These are phyloP conservation scores for Euphrasia arctica DNA, from an alignment of 305 asterid species.

Conservation along the genomic window DNA sequence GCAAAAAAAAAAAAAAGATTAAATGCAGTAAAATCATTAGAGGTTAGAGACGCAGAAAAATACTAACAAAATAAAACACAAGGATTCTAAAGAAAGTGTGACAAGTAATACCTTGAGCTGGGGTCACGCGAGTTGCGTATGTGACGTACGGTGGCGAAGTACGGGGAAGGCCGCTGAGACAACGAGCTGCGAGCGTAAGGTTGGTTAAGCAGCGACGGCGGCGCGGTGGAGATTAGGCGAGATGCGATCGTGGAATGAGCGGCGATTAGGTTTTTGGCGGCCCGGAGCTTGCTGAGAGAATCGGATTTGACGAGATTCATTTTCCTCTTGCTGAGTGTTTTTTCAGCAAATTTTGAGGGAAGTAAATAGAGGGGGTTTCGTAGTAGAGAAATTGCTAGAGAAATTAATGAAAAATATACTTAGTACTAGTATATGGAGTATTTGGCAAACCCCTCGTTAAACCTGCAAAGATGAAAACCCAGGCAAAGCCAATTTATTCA, in stretches of 20 bases:
- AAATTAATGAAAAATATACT: background rate
- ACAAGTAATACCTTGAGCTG: slow-evolving; percentile 30
- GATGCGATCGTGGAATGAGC: slow-evolving; percentile 31
- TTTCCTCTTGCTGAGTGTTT: background rate
- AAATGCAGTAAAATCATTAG: background rate
- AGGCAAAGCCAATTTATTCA: too few relatives aligned
- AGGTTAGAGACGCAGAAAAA: background rate
- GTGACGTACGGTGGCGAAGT: slow-evolving; percentile 37
- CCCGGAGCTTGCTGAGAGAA: slow-evolving; percentile 34
- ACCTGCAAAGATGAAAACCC: too few relatives aligned
- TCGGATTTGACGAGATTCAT: slow-evolving; percentile 36
- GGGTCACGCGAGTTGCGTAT: slow-evolving; percentile 34
- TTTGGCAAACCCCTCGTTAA: too few relatives aligned
- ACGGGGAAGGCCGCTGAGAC: slow-evolving; percentile 2
- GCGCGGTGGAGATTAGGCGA: slow-evolving; percentile 43
- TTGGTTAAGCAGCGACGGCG: slow-evolving; percentile 29
- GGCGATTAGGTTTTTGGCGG: slow-evolving; percentile 25
- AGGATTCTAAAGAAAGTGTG: background rate
- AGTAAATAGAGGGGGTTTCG: too few relatives aligned
- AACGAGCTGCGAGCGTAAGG: background rate
- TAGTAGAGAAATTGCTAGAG: too few relatives aligned
- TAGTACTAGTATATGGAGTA: too few relatives aligned
- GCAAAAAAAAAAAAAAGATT: background rate
- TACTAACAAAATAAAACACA: background rate
- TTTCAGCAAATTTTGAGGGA: background rate